A percentile compares a stretch with the other conserved stretches of the same genome.
Evolutionary conservation across 2,329 filamentous ascomycete species (phyloP).

Genomic region (Didymella arachidicola): DNA sequence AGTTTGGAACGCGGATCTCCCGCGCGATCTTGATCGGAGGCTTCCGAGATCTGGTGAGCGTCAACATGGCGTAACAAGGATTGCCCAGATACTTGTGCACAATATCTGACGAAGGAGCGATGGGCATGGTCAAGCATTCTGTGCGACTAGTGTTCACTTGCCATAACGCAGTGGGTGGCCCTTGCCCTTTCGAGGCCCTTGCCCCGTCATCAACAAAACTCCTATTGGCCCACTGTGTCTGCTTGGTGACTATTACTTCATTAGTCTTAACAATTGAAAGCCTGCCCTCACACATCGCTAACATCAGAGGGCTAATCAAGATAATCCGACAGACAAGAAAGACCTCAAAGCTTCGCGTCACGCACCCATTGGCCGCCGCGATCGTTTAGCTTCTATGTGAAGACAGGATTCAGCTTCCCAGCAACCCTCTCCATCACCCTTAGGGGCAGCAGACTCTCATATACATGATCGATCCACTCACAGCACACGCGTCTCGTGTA

Average conservation of each 20-base stretch:
- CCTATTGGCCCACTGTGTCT: too few relatives aligned
- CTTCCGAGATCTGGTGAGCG: neutral
- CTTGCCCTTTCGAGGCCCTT: neutral
- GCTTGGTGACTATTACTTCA: too few relatives aligned
- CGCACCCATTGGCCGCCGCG: neutral
- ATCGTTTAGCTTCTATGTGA: constrained; percentile 1
- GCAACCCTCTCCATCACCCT: constrained; percentile 56
- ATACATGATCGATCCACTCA: constrained; percentile 65
- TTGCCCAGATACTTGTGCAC: neutral
- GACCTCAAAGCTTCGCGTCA: too few relatives aligned
- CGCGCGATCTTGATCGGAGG: neutral
- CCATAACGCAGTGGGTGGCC: neutral
- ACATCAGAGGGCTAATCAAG: too few relatives aligned
- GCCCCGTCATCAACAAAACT: neutral
- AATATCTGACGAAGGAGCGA: neutral
- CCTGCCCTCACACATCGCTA: too few relatives aligned
- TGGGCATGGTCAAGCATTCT: neutral
- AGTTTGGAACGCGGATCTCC: constrained; percentile 15
- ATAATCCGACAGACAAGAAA: too few relatives aligned
- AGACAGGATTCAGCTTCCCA: constrained; percentile 46
- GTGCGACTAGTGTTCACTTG: neutral
- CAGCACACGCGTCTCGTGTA: constrained; percentile 64
- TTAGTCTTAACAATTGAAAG: too few relatives aligned
- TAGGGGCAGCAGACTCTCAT: constrained; percentile 60
- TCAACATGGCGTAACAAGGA: neutral